Base-by-base conservation (phyloP, 345 rosid species). In the Rhizophora apiculata region DNA sequence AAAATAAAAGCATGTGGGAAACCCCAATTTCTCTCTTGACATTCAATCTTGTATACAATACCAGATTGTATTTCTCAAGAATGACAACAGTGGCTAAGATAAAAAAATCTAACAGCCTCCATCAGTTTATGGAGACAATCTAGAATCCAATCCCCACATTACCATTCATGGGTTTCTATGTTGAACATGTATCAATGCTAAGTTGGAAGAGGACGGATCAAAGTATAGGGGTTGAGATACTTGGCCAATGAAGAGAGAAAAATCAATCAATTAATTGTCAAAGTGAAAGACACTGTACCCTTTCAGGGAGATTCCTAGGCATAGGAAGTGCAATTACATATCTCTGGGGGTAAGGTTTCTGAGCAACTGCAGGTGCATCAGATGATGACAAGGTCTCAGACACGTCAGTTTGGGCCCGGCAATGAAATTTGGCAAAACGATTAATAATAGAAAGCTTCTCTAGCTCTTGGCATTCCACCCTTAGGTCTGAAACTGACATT, bases 371-470 rank as follows among this genome's bases (percentile, higher is more conserved):
- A 24, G 72, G 32, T 49, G 79, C 76, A 68, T 77, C 77, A 34
- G 80, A 60, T 20, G 89, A 82, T 3, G 82, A 81, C 21, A 89
- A 79, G 60, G 72, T 70, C 78, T 81, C 87, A 26, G 80, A 74
- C 58, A 76, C 82, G 5, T 82, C 84, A 21, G 74, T 59, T 64
- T 83, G 89, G 15, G 80, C 87, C 78, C 93, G 74, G 11, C 89
- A 87, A 68, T 92, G 89, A 72, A 92, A 92, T 79, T 78, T 94
- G n/a, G 97, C 97, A 81, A 94, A 92, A 31, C 96, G 98, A 80
- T 89, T 92, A 53, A 94, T 88, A 46, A 92, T 88, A 60, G 88
- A 81, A 69, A 87, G 82, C 76, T 76, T 92, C 84, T 88, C 97
- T 56, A 89, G 74, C 64, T 94, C 96, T 70, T 87, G 84, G 61